phyloP scores from a whole-genome alignment of 805 yeast species.

The Wickerhamiella sergipiensis region DNA sequence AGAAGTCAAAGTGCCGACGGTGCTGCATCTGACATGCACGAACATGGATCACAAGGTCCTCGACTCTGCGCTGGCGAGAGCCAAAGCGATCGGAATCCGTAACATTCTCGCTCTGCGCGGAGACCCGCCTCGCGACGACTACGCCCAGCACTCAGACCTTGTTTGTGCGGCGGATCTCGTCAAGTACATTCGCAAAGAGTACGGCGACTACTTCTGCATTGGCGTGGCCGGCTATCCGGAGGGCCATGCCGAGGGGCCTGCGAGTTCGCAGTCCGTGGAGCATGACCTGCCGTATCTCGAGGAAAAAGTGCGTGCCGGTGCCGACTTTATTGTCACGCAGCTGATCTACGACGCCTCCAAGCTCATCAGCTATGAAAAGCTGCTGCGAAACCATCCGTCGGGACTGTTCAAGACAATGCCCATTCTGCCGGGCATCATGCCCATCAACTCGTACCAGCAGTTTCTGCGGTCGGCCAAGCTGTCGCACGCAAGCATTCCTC shows the following conservation, averaged over 20 bases:
- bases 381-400: constrained; percentile 39
- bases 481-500: constrained; percentile 77
- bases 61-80: constrained; percentile 26
- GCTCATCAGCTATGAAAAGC: constrained; percentile 63
- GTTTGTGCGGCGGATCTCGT: constrained; percentile 80
- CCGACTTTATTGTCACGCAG: constrained; percentile 86
- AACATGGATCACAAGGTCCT: constrained; percentile 50
- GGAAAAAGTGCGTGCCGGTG: constrained; percentile 87
- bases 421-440: constrained; percentile 96
- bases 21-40: constrained; percentile 92
- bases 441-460: constrained; percentile 82
- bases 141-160: constrained; percentile 28
- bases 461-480: constrained; percentile 87
- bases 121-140: constrained; percentile 65
- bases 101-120: constrained; percentile 91
- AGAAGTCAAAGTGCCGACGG: constrained; percentile 65
- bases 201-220: constrained; percentile 82
- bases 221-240: constrained; percentile 98
- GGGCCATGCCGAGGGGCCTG: constrained; percentile 84
- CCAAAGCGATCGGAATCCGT: constrained; percentile 49
- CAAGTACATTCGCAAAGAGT: constrained; percentile 53
- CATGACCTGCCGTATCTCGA: constrained; percentile 67
- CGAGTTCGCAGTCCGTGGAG: constrained; percentile 47
- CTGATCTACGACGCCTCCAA: constrained; percentile 77
- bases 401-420: constrained; percentile 66